Conservation (phyloP, 345 rosid species). For the Arabidopsis thaliana region TAIR10.1 NC_003075.7:9616501-9617000, state of each 20-base stretch:
- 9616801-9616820: slow-evolving; percentile 28
- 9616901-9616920: slow-evolving; percentile 16
- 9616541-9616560: slow-evolving; percentile 94
- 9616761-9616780: slow-evolving; percentile 26
- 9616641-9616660: slow-evolving; percentile 88
- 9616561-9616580: slow-evolving; percentile 95
- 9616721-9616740: slow-evolving; percentile 21
- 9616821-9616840: slow-evolving; percentile 3
- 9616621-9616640: slow-evolving; percentile 95
- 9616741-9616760: slow-evolving; percentile 1
- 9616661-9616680: slow-evolving; percentile 80
- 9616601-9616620: slow-evolving; percentile 80
- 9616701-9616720: slow-evolving; percentile 23
- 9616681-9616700: slow-evolving; percentile 34
- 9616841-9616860: slow-evolving; percentile 14
- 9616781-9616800: slow-evolving; percentile 31
- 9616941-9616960: neutral
- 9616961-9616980: slow-evolving; percentile 24
- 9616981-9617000: slow-evolving; percentile 25
- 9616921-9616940: neutral
- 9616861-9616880: slow-evolving; percentile 24
- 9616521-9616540: slow-evolving; percentile 98
- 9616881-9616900: slow-evolving; percentile 21
- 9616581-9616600: slow-evolving; percentile 94
- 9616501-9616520: slow-evolving; percentile 96